phyloP scores from a whole-genome alignment of 306 rosid genomes.

The Rubus parviflorus region DNA sequence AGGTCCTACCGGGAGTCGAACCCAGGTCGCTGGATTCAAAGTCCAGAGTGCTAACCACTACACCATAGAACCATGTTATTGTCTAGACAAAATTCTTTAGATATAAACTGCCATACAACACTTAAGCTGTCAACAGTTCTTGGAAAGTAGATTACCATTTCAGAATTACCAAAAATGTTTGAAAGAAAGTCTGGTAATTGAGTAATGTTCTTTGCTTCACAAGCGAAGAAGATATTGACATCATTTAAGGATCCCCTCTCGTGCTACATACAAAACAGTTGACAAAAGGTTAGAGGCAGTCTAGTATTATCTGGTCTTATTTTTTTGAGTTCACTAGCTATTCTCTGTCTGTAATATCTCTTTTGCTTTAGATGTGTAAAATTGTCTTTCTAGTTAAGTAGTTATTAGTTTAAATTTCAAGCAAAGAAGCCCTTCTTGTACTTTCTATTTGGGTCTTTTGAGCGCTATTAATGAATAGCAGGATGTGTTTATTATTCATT shows the following conservation, averaged over 20 bases:
- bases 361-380: not conserved
- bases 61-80: slow-evolving; percentile 5
- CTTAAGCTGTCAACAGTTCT: not conserved
- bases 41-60: slow-evolving; percentile 15
- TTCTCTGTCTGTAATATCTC: not conserved
- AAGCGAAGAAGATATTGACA: slow-evolving; percentile 89
- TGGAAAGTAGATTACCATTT: not conserved
- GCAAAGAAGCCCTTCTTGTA: not conserved
- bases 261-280: slow-evolving; percentile 68
- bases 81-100: not conserved
- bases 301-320: not conserved
- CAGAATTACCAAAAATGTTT: not conserved
- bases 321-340: not conserved
- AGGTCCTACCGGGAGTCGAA: slow-evolving; percentile 6
- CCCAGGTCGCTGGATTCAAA: slow-evolving; percentile 6
- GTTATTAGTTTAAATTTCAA: not conserved
- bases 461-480: not conserved
- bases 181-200: slow-evolving; percentile 2
- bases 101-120: not conserved
- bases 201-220: slow-evolving; percentile 34
- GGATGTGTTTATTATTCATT: slow-evolving; percentile 17
- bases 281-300: slow-evolving; percentile 62
- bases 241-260: slow-evolving; percentile 79
- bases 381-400: too few relatives aligned
- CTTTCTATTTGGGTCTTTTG: not conserved